Base-by-base conservation (phyloP, 768 basidiomycete genomes). In the Botryobasidium botryosum region DNA sequence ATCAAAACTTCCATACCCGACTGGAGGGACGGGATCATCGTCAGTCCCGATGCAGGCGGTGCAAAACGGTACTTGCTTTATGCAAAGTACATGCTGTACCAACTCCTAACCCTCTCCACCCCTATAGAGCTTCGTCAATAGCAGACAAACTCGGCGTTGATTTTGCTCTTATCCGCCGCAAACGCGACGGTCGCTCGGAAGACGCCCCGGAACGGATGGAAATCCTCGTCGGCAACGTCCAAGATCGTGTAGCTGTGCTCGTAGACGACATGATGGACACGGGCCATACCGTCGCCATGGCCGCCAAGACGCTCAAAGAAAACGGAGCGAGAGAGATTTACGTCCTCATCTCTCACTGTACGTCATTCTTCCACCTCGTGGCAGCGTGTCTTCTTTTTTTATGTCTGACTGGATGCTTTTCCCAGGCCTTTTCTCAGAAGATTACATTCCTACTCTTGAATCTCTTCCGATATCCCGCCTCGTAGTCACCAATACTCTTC, bases 191-290 rank as follows among this genome's bases (percentile, higher is more conserved):
- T 50, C 80, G 74, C 53, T 60, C 68, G 18, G 61, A 69, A 50
- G 64, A 75, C 45, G 73, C 77, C 21, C 77, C 77, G 48, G 42
- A 51, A 21, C 46, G 44, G 35, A 88, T 91, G 84, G 84, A 97
- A 61, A 70, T 97, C 32, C 69, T 99, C 43, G 92, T 99, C 47
- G 94, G 94, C 8, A 81, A 88, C 56, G 94, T 97, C 45, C 72
- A 69, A 51, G 88, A 78, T 67, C 96, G 94, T 68, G 72, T 90
- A 43, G 90, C 85, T 31, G 86, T 99, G 56, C 71, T 99, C 37
- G 86, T 99, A 27, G 94, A 99, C 59, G 94, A 99, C 57, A 97
- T 99, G 92, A 81, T 94, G 56, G 94, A 99, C 59, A 87, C 86
- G 4, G 92, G 91, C 10, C 71, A 68, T 29, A 97, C 94, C n/a